Evolutionary conservation across 495 filamentous ascomycete species (phyloP), one percentile per base, ranked within the genome.

Genomic region (Hypoxylon rickii): DNA sequence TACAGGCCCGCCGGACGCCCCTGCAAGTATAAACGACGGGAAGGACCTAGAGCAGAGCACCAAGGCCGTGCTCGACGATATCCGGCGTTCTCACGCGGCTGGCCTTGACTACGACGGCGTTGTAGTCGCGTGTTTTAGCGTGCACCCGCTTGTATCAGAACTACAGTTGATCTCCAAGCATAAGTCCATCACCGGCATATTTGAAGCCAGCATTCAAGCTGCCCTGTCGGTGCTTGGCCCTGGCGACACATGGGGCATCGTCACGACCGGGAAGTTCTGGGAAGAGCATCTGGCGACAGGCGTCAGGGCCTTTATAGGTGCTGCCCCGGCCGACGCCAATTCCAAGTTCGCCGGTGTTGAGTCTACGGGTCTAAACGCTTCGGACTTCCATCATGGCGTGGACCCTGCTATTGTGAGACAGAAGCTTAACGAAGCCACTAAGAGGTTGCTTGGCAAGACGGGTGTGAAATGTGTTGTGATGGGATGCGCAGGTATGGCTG

Each of bases 401-500:
- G 76, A 81, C 2, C 76, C 73, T 8, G 82, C 80, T n/a, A 81
- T 86, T 18, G 82, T 97, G 45, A 71, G 78, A 18, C 55, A 66
- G 65, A 82, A 82, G 55, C 84, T 97, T 58, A 83, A 74, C 54
- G 83, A 85, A 10, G 92, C 89, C 3, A 86, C 87, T 7, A 78
- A 76, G 64, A 72, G 79, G 40, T 68, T 96, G 29, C 68, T 96
- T 18, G 69, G 70, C 15, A 73, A 73, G 7, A 77, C 81, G 0
- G 55, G 70, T 3, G 85, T 92, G 0, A 80, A 80, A 20, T 81
- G 87, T 53, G 84, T 90, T 18, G 82, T 89, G 50, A 77, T 90
- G 72, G 87, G 87, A 1, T 96, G 92, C 74, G 93, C 92, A 33
- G 93, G 94, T 3, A 96, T 97, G 94, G 86, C 84, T 17, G 94